Conservation (phyloP, 352 stramenopile species). For the Phytophthora agathidicida region DNA sequence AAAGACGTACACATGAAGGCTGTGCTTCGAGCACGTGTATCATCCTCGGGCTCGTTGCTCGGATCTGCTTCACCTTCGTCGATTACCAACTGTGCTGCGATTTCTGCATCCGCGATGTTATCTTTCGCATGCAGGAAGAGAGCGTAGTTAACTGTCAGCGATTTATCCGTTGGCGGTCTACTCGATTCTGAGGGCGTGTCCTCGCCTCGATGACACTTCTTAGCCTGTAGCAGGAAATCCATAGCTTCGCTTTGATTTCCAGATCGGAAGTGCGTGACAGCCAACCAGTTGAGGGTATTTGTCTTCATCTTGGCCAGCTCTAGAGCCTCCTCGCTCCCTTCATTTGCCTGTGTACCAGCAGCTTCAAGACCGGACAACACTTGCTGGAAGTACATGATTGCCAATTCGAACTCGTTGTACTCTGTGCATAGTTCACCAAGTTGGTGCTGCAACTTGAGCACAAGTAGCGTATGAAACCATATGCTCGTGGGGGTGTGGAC, state of each 20-base stretch:
- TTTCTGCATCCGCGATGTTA: constrained; percentile 36
- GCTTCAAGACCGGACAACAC: constrained; percentile 26
- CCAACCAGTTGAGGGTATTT: constrained; percentile 50
- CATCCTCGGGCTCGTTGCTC: constrained; percentile 13
- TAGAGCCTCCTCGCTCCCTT: not conserved
- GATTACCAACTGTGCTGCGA: constrained; percentile 30
- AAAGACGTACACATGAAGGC: constrained; percentile 31
- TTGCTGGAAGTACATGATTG: constrained; percentile 44
- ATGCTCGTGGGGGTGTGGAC: not conserved
- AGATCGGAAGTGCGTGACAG: constrained; percentile 36
- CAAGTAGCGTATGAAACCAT: constrained; percentile 10
- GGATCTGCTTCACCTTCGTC: constrained; percentile 17
- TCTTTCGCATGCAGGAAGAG: constrained; percentile 48
- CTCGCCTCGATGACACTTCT: constrained; percentile 27
- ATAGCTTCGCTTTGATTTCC: constrained; percentile 43
- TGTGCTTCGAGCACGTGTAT: constrained; percentile 29
- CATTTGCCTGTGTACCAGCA: not conserved
- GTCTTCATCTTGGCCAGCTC: constrained; percentile 31
- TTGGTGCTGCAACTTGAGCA: constrained; percentile 37
- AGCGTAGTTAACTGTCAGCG: constrained; percentile 49
- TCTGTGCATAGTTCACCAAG: constrained; percentile 42
- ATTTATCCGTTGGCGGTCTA: constrained; percentile 24
- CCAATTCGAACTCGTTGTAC: constrained; percentile 38
- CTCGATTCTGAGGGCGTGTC: not conserved
- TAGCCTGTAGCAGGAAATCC: constrained; percentile 44